phyloP scores from a whole-genome alignment of 2,329 filamentous ascomycete genomes.

The Tolypocladium amazonense region DNA sequence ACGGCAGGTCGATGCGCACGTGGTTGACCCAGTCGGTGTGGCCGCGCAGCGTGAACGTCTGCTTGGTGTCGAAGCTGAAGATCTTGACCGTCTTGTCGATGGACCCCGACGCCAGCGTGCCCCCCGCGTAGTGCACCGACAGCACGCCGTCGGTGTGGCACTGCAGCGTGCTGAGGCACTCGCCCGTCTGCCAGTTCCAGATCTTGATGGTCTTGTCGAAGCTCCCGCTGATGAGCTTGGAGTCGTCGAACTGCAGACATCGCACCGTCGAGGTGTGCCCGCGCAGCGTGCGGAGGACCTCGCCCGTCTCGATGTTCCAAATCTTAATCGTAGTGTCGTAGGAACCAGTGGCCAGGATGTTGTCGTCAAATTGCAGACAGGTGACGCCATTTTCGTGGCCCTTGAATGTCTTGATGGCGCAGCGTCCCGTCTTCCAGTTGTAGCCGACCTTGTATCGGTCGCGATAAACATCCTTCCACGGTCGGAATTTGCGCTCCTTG shows the following conservation, averaged over 20 bases:
- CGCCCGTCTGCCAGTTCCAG: slow-evolving; percentile 94
- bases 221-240: slow-evolving; percentile 81
- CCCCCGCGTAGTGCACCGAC: slow-evolving; percentile 75
- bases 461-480: slow-evolving; percentile 94
- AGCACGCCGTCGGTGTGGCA: slow-evolving; percentile 78
- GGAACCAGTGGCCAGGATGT: slow-evolving; percentile 83
- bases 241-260: slow-evolving; percentile 86
- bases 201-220: slow-evolving; percentile 81
- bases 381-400: slow-evolving; percentile 70
- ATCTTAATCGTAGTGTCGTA: slow-evolving; percentile 95
- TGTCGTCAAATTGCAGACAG: slow-evolving; percentile 60
- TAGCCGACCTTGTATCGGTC: slow-evolving; percentile 91
- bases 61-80: slow-evolving; percentile 81
- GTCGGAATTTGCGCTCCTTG: slow-evolving; percentile 44
- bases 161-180: slow-evolving; percentile 70
- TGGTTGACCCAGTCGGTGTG: slow-evolving; percentile 95
- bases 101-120: slow-evolving; percentile 78
- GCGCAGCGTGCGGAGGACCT: slow-evolving; percentile 72
- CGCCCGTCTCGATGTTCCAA: slow-evolving; percentile 84
- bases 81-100: slow-evolving; percentile 85
- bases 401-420: slow-evolving; percentile 70
- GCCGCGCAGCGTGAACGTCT: slow-evolving; percentile 68
- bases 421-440: slow-evolving; percentile 95
- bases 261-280: slow-evolving; percentile 80
- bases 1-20: slow-evolving; percentile 75